A percentile compares a stretch with the other conserved stretches of the same genome.
Evolutionary conservation across 306 rosid genomes (phyloP).

Genomic region (Sicyos baderoa): DNA sequence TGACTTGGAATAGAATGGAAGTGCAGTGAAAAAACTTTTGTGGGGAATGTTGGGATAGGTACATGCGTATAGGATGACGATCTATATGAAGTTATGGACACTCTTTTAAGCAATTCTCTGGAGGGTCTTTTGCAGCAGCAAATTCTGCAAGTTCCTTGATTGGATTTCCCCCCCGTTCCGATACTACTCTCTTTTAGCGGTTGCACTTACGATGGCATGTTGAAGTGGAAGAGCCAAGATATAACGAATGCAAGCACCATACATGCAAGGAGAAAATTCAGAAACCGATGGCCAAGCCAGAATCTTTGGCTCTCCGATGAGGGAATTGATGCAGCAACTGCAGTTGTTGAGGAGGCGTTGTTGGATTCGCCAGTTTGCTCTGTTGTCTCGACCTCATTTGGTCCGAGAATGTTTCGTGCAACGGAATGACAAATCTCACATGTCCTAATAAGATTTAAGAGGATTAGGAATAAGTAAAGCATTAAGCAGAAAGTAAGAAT

Average conservation of each 20-base stretch:
- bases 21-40: not conserved
- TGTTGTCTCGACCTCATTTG: conserved; percentile 43
- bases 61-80: conserved; percentile 16
- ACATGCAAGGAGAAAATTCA: conserved; percentile 84
- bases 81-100: conserved; percentile 15
- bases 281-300: conserved; percentile 91
- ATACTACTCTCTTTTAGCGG: not conserved
- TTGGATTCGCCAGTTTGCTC: conserved; percentile 46
- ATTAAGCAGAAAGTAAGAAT: not conserved
- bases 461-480: not conserved
- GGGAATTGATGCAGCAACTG: conserved; percentile 35
- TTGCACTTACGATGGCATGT: conserved; percentile 40
- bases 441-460: conserved; percentile 45
- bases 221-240: conserved; percentile 92
- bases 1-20: not conserved
- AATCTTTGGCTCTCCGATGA: conserved; percentile 58
- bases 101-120: not conserved
- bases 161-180: not conserved
- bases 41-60: conserved; percentile 8
- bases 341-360: conserved; percentile 33
- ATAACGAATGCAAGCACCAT: conserved; percentile 91
- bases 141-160: not conserved
- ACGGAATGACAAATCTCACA: conserved; percentile 85
- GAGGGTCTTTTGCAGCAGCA: not conserved
- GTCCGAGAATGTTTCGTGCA: conserved; percentile 60